These are phyloP conservation scores for Curvularia eragrostidis DNA, from an alignment of 2,329 filamentous ascomycete genomes.

Conservation along the genomic window DNA sequence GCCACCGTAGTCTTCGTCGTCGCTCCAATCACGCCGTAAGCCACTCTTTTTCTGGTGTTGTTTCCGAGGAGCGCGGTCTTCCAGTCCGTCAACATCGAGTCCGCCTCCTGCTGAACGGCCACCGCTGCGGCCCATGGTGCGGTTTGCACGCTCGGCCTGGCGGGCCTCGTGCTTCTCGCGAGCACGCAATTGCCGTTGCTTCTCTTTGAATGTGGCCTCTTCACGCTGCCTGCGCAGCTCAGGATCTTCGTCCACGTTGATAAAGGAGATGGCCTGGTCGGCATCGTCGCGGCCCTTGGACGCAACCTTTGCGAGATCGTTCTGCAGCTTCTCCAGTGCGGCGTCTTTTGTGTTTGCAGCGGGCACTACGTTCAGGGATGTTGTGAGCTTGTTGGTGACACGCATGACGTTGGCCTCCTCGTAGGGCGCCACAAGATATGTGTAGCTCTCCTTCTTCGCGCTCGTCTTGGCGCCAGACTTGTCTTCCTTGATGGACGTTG, in stretches of 20 bases:
- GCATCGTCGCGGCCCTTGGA: constrained; percentile 54
- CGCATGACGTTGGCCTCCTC: constrained; percentile 71
- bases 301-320: constrained; percentile 69
- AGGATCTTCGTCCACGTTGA: constrained; percentile 74
- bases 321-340: constrained; percentile 71
- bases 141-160: constrained; percentile 64
- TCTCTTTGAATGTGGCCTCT: constrained; percentile 76
- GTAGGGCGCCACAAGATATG: constrained; percentile 76
- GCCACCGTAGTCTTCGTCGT: constrained; percentile 78
- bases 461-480: constrained; percentile 23
- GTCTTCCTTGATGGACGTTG: constrained; percentile 45
- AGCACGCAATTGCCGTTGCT: constrained; percentile 66
- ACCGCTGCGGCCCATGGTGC: constrained; percentile 58
- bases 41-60: constrained; percentile 44
- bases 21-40: constrained; percentile 62
- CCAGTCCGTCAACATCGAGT: constrained; percentile 62
- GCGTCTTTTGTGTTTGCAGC: constrained; percentile 73
- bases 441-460: constrained; percentile 71
- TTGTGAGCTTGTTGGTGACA: constrained; percentile 76
- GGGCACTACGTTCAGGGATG: constrained; percentile 72
- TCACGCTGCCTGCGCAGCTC: constrained; percentile 77
- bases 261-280: constrained; percentile 67
- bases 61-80: constrained; percentile 57
- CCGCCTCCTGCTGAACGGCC: constrained; percentile 66
- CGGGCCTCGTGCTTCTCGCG: constrained; percentile 72